Evolutionary conservation across 2,329 filamentous ascomycete species (phyloP), one percentile per base, ranked within the genome.

Genomic region (Juglanconis oblonga): DNA sequence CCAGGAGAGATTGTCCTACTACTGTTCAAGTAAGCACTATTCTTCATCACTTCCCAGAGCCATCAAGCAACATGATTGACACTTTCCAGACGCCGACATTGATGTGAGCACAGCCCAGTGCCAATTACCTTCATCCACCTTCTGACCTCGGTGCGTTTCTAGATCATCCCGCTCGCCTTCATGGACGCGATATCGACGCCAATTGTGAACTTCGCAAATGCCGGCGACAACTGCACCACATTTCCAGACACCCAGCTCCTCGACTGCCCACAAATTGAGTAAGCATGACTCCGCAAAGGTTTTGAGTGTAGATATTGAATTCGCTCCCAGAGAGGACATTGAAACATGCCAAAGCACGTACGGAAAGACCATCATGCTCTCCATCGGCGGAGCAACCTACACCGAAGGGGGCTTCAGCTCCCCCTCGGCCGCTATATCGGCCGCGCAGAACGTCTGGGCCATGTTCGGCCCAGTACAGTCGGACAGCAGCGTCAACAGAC

Each of bases 351-450:
- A 92, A 71, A 66, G 73, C 13, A 73, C 70, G 5, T 75, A 85
- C 62, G 82, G 82, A 64, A 92, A 92, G 74, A 90, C 87, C 1
- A 87, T 92, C 65, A 70, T 91, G 49, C 78, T 92, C 9, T 91
- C 89, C 3, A 78, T 92, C 49, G 89, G 88, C 17, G 89, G 90
- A 36, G 85, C 85, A 3, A 87, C 87, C 1, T 90, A 90, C 71
- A 84, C 77, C 17, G 87, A 90, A 70, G 87, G 85, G 36, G 87
- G 87, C 32, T 90, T 90, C 75, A 68, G 72, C 42, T 81, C 78
- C n/a, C 66, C 76, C 1, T 64, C 72, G 0, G 80, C 77, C 0
- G 88, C 88, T 5, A 70, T 77, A 24, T 69, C 75, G 1, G 82
- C 82, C 2, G 89, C 89, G 0, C 74, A 87, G 57, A 77, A 81